These are phyloP conservation scores for Cadophora gregata DNA, from an alignment of 2,329 filamentous ascomycete genomes.

Conservation along the genomic window DNA sequence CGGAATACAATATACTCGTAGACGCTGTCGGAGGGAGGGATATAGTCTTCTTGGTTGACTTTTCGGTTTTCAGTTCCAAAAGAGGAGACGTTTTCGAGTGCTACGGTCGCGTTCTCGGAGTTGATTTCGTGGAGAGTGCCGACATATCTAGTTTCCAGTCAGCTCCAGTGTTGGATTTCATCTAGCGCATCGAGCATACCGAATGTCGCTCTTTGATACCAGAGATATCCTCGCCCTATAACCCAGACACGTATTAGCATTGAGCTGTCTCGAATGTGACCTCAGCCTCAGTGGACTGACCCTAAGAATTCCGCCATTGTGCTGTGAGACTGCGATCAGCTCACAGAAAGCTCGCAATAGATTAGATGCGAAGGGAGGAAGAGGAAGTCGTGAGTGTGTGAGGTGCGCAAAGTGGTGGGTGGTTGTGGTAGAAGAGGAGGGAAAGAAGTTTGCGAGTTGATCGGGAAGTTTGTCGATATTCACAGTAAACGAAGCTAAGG, in stretches of 20 bases:
- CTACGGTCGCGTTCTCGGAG: slow-evolving; percentile 94
- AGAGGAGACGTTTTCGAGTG: slow-evolving; percentile 93
- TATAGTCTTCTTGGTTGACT: slow-evolving; percentile 78
- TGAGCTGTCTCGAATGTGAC: slow-evolving; percentile 19
- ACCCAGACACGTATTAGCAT: slow-evolving; percentile 34
- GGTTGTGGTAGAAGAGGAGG: slow-evolving; percentile 25
- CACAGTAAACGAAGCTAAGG: slow-evolving; percentile 21
- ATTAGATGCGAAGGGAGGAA: slow-evolving; percentile 20
- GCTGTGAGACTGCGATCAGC: slow-evolving; percentile 39
- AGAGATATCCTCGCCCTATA: slow-evolving; percentile 89
- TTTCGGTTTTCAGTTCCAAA: slow-evolving; percentile 93
- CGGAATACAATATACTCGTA: slow-evolving; percentile 99
- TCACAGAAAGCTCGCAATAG: slow-evolving; percentile 40
- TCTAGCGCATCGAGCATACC: slow-evolving; percentile 60
- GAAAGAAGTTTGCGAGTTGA: slow-evolving; percentile 26
- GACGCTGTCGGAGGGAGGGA: slow-evolving; percentile 81
- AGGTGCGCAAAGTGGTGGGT: slow-evolving; percentile 12
- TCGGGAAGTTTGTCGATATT: slow-evolving; percentile 31
- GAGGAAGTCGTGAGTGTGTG: slow-evolving; percentile 1
- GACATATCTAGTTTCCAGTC: slow-evolving; percentile 73
- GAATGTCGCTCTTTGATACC: slow-evolving; percentile 97
- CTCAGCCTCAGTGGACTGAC: slow-evolving; percentile 47
- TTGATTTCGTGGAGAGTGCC: slow-evolving; percentile 98
- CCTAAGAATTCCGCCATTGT: slow-evolving; percentile 67
- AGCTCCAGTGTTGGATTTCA: slow-evolving; percentile 21